Evolutionary conservation across 192 early-diverging fungal species (phyloP).

Genomic region (Umbelopsis sp.): DNA sequence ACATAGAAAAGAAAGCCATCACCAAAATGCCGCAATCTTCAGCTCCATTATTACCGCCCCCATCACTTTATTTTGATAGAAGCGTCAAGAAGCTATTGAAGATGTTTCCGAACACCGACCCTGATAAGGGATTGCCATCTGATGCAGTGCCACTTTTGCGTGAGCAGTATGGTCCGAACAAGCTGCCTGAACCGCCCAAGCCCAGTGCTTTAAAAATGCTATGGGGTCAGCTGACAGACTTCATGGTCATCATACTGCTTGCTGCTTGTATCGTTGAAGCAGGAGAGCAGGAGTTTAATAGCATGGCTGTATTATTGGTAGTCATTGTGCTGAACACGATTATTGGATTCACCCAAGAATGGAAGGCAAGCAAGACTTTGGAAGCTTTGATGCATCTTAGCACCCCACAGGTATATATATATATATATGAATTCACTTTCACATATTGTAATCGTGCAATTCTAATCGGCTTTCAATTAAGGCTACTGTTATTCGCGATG

Average conservation of each 20-base stretch:
- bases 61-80: constrained; percentile 91
- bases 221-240: constrained; percentile 89
- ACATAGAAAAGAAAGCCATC: constrained; percentile 12
- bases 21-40: constrained; percentile 12
- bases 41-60: constrained; percentile 37
- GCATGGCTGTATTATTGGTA: constrained; percentile 56
- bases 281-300: constrained; percentile 57
- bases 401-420: constrained; percentile 63
- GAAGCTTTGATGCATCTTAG: constrained; percentile 85
- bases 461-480: constrained; percentile 23
- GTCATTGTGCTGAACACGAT: constrained; percentile 85
- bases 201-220: constrained; percentile 73
- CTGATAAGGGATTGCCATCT: constrained; percentile 63
- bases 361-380: constrained; percentile 88
- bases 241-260: constrained; percentile 91
- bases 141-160: constrained; percentile 61
- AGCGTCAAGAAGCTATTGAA: constrained; percentile 76
- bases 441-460: neutral
- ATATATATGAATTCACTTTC: neutral
- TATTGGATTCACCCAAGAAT: constrained; percentile 95
- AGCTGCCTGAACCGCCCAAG: constrained; percentile 78
- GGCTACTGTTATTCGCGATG: constrained; percentile 84
- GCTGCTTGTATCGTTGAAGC: constrained; percentile 81
- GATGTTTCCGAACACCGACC: constrained; percentile 81
- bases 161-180: constrained; percentile 86